Percentiles rank a stretch among this genome's conserved stretches.
Evolutionary conservation across 140 eudicot genomes (phyloP).

Genomic region (Ambrosia hybrid): DNA sequence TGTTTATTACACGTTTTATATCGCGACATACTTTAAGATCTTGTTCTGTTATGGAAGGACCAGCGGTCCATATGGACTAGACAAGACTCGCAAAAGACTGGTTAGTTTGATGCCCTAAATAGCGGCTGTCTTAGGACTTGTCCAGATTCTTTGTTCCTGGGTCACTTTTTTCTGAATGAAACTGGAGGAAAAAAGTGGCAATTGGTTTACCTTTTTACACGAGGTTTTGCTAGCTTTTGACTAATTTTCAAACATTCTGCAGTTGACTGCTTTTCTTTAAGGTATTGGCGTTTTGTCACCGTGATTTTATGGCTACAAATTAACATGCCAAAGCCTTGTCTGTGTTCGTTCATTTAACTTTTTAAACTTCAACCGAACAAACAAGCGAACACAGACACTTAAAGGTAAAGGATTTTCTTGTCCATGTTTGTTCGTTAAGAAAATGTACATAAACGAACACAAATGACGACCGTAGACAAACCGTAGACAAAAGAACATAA

Average conservation of each 20-base stretch:
- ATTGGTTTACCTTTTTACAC: constrained; percentile 2
- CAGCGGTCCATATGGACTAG: not conserved
- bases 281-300: constrained; percentile 1
- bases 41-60: no score
- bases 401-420: no score
- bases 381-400: no score
- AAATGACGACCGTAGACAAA: no score
- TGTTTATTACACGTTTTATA: not conserved
- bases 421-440: no score
- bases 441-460: no score
- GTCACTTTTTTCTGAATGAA: constrained; percentile 10
- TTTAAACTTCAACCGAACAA: no score
- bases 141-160: constrained; percentile 17
- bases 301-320: constrained; percentile 9
- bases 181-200: constrained; percentile 2
- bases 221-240: constrained; percentile 30
- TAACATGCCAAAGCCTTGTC: not conserved
- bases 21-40: no score
- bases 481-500: no score
- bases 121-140: constrained; percentile 5
- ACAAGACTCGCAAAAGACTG: not conserved
- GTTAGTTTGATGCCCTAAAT: constrained; percentile 2
- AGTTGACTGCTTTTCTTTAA: constrained; percentile 6
- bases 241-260: constrained; percentile 20
- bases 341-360: no score